phyloP scores from a whole-genome alignment of 345 rosid genomes.

The Pelargonium nanum region DNA sequence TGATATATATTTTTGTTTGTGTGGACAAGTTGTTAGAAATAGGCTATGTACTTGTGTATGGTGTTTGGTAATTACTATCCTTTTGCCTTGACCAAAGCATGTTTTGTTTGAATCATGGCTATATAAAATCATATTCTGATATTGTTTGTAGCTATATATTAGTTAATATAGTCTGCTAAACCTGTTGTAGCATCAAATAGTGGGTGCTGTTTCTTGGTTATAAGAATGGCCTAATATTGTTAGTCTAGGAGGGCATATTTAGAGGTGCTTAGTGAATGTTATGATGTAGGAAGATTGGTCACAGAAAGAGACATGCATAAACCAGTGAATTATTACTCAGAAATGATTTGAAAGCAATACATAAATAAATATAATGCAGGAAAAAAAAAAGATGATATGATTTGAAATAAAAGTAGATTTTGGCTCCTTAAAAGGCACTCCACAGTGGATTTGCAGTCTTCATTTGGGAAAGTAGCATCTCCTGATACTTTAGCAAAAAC shows the following conservation, averaged over 20 bases:
- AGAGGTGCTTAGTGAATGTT: background rate
- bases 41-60: no score
- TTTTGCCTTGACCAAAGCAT: background rate
- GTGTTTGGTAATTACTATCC: background rate
- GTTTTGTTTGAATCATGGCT: background rate
- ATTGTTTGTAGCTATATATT: background rate
- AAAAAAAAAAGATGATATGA: no score
- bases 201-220: no score
- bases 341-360: background rate
- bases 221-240: no score
- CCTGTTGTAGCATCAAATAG: no score
- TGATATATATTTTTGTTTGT: no score
- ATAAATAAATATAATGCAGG: no score
- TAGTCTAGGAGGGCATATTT: no score
- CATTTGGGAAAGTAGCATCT: background rate
- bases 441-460: background rate
- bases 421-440: background rate
- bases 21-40: background rate
- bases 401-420: background rate
- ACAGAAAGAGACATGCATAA: background rate
- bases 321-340: background rate
- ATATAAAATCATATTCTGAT: no score
- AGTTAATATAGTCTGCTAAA: no score
- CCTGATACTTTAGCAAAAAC: no score
- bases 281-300: background rate